Evolutionary conservation across 1,284 basidiomycete genomes (phyloP).

Genomic region (Leucocoprinus gongylophorus): DNA sequence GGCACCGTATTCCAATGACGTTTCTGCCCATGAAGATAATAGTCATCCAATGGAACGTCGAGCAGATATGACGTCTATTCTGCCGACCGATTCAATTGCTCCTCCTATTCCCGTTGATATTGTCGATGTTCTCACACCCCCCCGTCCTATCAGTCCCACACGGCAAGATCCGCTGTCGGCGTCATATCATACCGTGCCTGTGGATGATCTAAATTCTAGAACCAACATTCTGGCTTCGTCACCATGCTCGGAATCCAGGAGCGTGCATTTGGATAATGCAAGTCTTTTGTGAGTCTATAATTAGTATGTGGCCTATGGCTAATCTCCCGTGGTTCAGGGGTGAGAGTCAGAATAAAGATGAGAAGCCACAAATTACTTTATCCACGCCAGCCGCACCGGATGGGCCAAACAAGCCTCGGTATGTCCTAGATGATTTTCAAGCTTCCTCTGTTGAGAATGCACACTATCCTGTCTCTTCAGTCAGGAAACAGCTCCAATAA

Average conservation of each 20-base stretch:
- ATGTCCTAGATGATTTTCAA: neutral
- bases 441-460: neutral
- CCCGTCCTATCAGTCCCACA: neutral
- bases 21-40: conserved; percentile 7
- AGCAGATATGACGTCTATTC: neutral
- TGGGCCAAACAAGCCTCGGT: neutral
- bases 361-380: conserved; percentile 8
- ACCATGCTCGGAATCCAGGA: neutral
- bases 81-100: neutral
- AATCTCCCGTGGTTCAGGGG: neutral
- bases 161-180: neutral
- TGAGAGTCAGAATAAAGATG: neutral
- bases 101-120: conserved; percentile 8
- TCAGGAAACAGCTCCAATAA: conserved; percentile 4
- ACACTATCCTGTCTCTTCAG: neutral
- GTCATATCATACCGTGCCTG: conserved; percentile 11
- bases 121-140: neutral
- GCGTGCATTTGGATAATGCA: conserved; percentile 1
- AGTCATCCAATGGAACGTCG: neutral
- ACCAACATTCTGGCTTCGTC: conserved; percentile 26
- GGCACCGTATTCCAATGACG: conserved; percentile 19
- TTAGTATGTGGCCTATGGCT: neutral
- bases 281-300: neutral
- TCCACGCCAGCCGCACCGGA: neutral
- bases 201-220: conserved; percentile 16